Evolutionary conservation across 1,139 yeast genomes (phyloP).

Genomic region (Pichia sp.): DNA sequence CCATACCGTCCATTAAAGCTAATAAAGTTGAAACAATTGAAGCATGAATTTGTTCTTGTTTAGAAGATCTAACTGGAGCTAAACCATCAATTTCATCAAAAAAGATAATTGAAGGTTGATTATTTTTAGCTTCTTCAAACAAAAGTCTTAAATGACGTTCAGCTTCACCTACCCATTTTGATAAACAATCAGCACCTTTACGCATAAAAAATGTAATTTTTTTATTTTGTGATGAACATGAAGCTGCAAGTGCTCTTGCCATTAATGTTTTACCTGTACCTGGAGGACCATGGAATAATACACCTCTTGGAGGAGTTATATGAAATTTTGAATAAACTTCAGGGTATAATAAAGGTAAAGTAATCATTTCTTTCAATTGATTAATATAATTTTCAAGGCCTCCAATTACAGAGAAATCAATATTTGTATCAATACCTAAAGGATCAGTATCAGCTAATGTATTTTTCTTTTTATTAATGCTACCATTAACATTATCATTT

Average conservation of each 20-base stretch:
- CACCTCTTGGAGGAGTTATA: constrained; percentile 97
- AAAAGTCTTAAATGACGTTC: constrained; percentile 85
- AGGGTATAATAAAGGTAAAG: constrained; percentile 86
- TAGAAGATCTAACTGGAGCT: constrained; percentile 95
- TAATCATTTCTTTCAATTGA: constrained; percentile 95
- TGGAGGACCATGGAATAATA: constrained; percentile 97
- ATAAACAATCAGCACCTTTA: constrained; percentile 94
- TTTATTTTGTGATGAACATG: constrained; percentile 74
- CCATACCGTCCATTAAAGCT: constrained; percentile 99
- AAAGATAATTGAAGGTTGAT: constrained; percentile 92
- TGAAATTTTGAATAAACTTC: constrained; percentile 86
- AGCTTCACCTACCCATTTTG: constrained; percentile 99
- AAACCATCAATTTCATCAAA: constrained; percentile 97
- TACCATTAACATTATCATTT: constrained; percentile 16
- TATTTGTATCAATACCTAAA: constrained; percentile 85
- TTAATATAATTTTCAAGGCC: constrained; percentile 82
- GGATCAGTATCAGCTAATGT: constrained; percentile 91
- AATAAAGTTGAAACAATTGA: constrained; percentile 90
- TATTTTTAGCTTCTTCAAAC: constrained; percentile 93
- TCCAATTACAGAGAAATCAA: constrained; percentile 86
- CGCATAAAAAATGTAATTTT: constrained; percentile 97
- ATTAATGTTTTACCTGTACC: constrained; percentile 98
- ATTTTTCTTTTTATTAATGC: constrained; percentile 45
- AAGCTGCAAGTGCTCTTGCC: constrained; percentile 97
- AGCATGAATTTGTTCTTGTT: constrained; percentile 97